Evolutionary conservation across 164 flowering plant species (phyloP).

Genomic region (Macadamia tetraphylla): DNA sequence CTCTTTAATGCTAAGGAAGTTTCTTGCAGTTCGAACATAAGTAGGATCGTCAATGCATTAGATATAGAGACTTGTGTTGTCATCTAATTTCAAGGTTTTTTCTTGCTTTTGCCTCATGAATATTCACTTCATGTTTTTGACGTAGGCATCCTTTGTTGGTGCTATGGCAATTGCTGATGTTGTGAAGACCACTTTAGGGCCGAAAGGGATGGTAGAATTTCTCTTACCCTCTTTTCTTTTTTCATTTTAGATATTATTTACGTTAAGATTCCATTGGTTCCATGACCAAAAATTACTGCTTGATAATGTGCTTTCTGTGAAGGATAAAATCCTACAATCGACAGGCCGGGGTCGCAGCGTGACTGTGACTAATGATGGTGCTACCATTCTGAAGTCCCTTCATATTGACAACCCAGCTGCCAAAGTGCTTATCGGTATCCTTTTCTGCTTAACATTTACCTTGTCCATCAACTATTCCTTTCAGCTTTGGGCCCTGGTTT

Average conservation of each 20-base stretch:
- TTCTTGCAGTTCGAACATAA: neutral
- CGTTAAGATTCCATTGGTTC: neutral
- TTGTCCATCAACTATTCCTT: neutral
- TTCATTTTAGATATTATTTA: neutral
- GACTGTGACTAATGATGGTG: constrained; percentile 97
- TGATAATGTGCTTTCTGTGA: constrained; percentile 10
- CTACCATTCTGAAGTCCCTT: constrained; percentile 90
- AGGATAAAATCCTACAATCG: constrained; percentile 97
- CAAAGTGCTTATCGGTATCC: constrained; percentile 97
- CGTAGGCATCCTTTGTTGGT: constrained; percentile 88
- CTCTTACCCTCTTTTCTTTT: neutral
- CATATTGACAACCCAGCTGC: constrained; percentile 98
- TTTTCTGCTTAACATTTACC: constrained; percentile 10
- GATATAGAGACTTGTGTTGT: neutral
- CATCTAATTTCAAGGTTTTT: neutral
- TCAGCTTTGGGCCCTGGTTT: neutral
- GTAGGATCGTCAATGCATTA: neutral
- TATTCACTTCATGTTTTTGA: neutral
- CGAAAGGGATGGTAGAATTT: constrained; percentile 87
- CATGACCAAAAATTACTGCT: neutral
- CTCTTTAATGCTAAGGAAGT: no score
- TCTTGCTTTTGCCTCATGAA: neutral
- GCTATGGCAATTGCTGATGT: constrained; percentile 97
- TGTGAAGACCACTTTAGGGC: constrained; percentile 96
- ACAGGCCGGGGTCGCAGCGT: constrained; percentile 81